Evolutionary conservation across 2,329 filamentous ascomycete species (phyloP), one percentile per base, ranked within the genome.

Genomic region (Blumeria graminis): DNA sequence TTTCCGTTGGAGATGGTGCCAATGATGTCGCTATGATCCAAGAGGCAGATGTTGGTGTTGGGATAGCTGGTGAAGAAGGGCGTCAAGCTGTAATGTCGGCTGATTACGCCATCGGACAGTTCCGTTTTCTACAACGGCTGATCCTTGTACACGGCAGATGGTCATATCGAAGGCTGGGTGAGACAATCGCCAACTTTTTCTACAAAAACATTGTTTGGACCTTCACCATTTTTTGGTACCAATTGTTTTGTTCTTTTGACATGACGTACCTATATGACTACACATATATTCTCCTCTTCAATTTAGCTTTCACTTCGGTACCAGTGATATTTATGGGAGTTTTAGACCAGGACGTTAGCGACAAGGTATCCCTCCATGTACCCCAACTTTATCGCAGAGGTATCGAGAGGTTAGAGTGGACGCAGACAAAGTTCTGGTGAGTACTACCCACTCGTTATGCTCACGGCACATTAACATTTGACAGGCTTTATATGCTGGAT

Each of bases 201-300:
- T 98, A 96, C 79, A 98, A 98, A 83, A 98, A 96, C 72, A 84
- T 98, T 70, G 84, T 96, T 55, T 98, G 92, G 92, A 92, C 87
- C 0, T 90, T 95, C 66, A 78, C 84, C 46, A 84, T 98, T 58
- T 95, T 96, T 76, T 96, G 90, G 90, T 98, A 86, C 70, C 88
- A 93, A 67, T 86, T 94, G 56, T 98, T 84, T 70, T 87, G 85
- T 73, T 84, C 94, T 70, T 95, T 93, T 68, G 92, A 98, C 71
- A 88, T 90, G 69, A 90, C 90, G 50, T 96, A 95, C 67, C 80
- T 95, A 56, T 95, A 93, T 71, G 92, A 98, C 69, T 95, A 94
- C 72, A 93, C 87, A 41, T 98, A 96, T 71, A 94, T 98, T 64
- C 76, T 96, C 60, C 77, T 96, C 67, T 94, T 94, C 76, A 96